Conservation (phyloP, 768 basidiomycete species). For the Termitomyces sp. region DNA sequence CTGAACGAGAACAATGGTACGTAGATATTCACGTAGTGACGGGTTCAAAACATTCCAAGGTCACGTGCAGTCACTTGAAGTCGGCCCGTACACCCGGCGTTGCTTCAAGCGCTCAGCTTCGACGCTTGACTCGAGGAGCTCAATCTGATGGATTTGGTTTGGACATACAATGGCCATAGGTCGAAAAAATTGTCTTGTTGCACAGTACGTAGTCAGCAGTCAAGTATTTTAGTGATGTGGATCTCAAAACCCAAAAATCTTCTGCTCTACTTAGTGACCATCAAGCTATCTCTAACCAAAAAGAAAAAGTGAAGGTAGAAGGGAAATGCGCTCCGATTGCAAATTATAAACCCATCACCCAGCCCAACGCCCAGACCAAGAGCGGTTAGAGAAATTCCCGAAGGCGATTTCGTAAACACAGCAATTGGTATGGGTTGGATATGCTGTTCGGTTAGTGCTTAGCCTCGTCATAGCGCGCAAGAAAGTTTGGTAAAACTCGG, state of each 20-base stretch:
- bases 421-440: not conserved
- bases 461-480: slow-evolving; percentile 5
- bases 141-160: too few relatives aligned
- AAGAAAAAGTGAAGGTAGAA: too few relatives aligned
- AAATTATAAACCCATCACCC: slow-evolving; percentile 9
- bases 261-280: too few relatives aligned
- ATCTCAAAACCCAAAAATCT: too few relatives aligned
- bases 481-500: not conserved
- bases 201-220: not conserved
- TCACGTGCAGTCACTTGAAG: not conserved
- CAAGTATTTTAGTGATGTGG: not conserved
- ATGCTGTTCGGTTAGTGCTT: slow-evolving; percentile 1
- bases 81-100: not conserved
- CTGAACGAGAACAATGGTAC: not conserved
- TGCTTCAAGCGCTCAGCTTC: too few relatives aligned
- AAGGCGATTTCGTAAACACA: slow-evolving; percentile 6
- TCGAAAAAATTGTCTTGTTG: not conserved
- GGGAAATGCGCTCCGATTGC: slow-evolving; percentile 10
- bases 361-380: slow-evolving; percentile 5
- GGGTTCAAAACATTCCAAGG: too few relatives aligned
- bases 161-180: too few relatives aligned
- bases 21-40: too few relatives aligned
- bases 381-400: slow-evolving; percentile 5
- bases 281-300: not conserved
- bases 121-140: too few relatives aligned